These are phyloP conservation scores for Pilaira anomala DNA, from an alignment of 192 early-diverging fungal genomes.

Conservation along the genomic window DNA sequence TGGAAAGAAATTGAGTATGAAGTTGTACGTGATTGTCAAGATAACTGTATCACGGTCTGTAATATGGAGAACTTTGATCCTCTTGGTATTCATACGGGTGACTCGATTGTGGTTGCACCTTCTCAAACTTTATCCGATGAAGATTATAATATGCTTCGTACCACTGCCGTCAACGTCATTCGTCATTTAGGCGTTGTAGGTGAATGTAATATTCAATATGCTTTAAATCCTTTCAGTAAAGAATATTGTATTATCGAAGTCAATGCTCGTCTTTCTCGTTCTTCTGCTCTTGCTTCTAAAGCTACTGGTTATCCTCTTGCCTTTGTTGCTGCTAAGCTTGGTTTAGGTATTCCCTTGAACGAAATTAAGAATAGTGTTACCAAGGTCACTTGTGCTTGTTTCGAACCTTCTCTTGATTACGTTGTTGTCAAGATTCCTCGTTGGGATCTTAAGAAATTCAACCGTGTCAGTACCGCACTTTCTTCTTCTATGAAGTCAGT, in stretches of 20 bases:
- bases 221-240: slow-evolving; percentile 88
- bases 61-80: slow-evolving; percentile 99
- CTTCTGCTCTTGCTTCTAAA: slow-evolving; percentile 90
- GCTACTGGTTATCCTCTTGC: slow-evolving; percentile 99
- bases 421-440: slow-evolving; percentile 81
- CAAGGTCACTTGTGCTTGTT: slow-evolving; percentile 93
- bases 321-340: slow-evolving; percentile 97
- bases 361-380: slow-evolving; percentile 95
- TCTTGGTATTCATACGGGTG: slow-evolving; percentile 97
- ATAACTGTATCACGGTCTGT: slow-evolving; percentile 99
- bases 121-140: slow-evolving; percentile 96
- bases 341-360: slow-evolving; percentile 87
- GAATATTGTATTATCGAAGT: slow-evolving; percentile 99
- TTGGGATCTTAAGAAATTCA: slow-evolving; percentile 97
- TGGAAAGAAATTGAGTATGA: slow-evolving; percentile 99
- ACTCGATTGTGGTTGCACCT: slow-evolving; percentile 97
- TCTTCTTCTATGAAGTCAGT: slow-evolving; percentile 95
- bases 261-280: slow-evolving; percentile 92
- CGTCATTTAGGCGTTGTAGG: slow-evolving; percentile 98
- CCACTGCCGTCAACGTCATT: slow-evolving; percentile 94
- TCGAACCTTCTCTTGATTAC: slow-evolving; percentile 97
- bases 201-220: slow-evolving; percentile 99
- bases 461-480: slow-evolving; percentile 86
- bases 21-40: slow-evolving; percentile 89
- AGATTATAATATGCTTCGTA: slow-evolving; percentile 98